These are phyloP conservation scores for Zhuliangozyma parablackwelliae DNA, from an alignment of 1,139 yeast genomes.

Conservation along the genomic window DNA sequence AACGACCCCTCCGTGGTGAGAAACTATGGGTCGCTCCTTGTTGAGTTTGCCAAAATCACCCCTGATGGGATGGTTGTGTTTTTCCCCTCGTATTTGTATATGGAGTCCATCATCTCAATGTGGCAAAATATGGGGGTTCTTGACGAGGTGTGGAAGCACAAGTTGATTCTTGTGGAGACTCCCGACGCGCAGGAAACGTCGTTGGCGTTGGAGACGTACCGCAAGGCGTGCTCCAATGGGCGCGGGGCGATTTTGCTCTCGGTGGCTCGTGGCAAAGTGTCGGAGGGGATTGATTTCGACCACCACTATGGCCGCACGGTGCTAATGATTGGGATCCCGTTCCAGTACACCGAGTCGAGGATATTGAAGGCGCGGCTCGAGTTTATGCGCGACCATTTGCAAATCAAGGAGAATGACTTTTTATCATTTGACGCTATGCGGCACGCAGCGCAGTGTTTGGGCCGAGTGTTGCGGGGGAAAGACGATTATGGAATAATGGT, in stretches of 20 bases:
- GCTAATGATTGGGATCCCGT: slow-evolving; percentile 97
- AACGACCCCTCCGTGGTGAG: slow-evolving; percentile 97
- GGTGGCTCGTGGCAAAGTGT: slow-evolving; percentile 98
- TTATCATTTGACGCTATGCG: slow-evolving; percentile 98
- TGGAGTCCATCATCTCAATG: slow-evolving; percentile 96
- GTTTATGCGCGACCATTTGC: slow-evolving; percentile 86
- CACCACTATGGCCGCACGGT: slow-evolving; percentile 98
- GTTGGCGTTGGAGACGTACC: slow-evolving; percentile 86
- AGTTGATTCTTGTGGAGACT: slow-evolving; percentile 91
- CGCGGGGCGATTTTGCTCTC: slow-evolving; percentile 94
- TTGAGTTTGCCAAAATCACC: slow-evolving; percentile 90
- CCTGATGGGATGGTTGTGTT: slow-evolving; percentile 98
- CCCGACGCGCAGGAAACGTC: slow-evolving; percentile 99
- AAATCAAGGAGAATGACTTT: slow-evolving; percentile 89
- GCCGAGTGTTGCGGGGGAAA: slow-evolving; percentile 94
- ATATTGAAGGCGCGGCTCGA: slow-evolving; percentile 92
- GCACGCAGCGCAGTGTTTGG: slow-evolving; percentile 98
- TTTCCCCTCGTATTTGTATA: slow-evolving; percentile 92
- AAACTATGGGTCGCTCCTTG: slow-evolving; percentile 86
- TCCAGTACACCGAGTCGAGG: slow-evolving; percentile 96
- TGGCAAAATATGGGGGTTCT: slow-evolving; percentile 98
- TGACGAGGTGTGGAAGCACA: slow-evolving; percentile 98
- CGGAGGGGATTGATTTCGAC: slow-evolving; percentile 98
- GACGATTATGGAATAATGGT: slow-evolving; percentile 99
- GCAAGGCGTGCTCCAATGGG: slow-evolving; percentile 96